These are phyloP conservation scores for Cyberlindnera maritima DNA, from an alignment of 805 yeast species.

Conservation along the genomic window DNA sequence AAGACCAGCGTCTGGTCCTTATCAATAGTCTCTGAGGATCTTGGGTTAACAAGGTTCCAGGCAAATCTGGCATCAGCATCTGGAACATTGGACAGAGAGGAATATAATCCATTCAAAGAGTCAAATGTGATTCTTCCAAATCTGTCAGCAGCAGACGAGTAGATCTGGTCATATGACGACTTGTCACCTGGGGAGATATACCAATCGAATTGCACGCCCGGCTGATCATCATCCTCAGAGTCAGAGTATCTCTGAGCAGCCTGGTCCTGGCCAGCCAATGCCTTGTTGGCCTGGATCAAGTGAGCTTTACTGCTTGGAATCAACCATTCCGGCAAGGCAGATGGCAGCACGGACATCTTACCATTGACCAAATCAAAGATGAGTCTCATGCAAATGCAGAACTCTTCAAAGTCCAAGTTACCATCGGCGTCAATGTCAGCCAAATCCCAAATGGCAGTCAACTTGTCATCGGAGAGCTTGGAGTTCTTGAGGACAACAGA, in stretches of 20 bases:
- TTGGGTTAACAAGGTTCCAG: constrained; percentile 95
- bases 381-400: constrained; percentile 94
- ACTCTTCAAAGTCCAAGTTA: constrained; percentile 91
- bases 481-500: constrained; percentile 87
- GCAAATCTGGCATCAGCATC: constrained; percentile 82
- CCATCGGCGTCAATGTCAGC: constrained; percentile 95
- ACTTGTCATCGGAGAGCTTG: constrained; percentile 70
- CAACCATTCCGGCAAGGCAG: constrained; percentile 83
- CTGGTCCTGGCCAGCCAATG: constrained; percentile 32
- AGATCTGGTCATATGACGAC: constrained; percentile 72
- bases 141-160: constrained; percentile 68
- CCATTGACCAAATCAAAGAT: constrained; percentile 90
- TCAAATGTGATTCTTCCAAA: constrained; percentile 80
- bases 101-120: constrained; percentile 65
- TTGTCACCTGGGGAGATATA: constrained; percentile 90
- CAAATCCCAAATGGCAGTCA: constrained; percentile 85
- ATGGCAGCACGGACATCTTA: constrained; percentile 57
- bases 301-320: constrained; percentile 88
- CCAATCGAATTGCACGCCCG: constrained; percentile 71
- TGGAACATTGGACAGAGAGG: constrained; percentile 70
- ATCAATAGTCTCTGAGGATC: constrained; percentile 81
- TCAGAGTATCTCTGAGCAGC: constrained; percentile 41
- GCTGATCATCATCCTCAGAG: constrained; percentile 50
- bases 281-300: constrained; percentile 78
- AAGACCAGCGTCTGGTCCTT: constrained; percentile 90